Evolutionary conservation across 768 basidiomycete genomes (phyloP).

Genomic region (Megacollybia marginata): DNA sequence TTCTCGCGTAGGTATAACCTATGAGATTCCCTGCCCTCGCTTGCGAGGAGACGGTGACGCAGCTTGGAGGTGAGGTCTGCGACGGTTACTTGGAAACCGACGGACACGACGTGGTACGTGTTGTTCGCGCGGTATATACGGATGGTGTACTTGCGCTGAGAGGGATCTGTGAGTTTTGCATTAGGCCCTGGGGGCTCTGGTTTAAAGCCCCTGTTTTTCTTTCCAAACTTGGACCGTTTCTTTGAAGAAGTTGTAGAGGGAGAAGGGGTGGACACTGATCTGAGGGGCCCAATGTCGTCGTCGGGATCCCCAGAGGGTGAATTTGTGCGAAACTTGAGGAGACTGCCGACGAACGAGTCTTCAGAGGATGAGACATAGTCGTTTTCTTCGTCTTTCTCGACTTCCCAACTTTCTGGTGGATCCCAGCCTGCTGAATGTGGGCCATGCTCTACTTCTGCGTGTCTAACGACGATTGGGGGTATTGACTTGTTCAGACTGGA

Average conservation of each 20-base stretch:
- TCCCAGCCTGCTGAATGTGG: no score
- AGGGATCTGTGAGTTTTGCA: constrained; percentile 8
- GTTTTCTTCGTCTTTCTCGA: no score
- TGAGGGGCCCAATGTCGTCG: background rate
- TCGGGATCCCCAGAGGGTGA: background rate
- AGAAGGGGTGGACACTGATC: background rate
- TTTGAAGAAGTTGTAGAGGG: background rate
- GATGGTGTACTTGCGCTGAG: constrained; percentile 37
- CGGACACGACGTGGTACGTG: constrained; percentile 62
- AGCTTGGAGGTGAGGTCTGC: constrained; percentile 56
- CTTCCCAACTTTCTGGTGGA: no score
- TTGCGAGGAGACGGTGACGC: constrained; percentile 45
- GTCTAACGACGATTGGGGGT: no score
- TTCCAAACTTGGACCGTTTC: background rate
- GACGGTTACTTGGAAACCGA: constrained; percentile 60
- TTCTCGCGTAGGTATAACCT: constrained; percentile 70
- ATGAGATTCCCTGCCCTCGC: constrained; percentile 51
- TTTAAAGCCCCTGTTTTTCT: background rate
- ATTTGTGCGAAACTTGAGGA: background rate
- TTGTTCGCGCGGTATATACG: constrained; percentile 74
- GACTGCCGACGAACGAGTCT: no score
- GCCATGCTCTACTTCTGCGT: no score
- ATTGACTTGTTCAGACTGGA: no score
- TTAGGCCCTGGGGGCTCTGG: constrained; percentile 3
- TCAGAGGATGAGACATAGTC: no score